Base-by-base conservation (phyloP, 1,284 basidiomycete genomes). In the Prillingera fragicola region DNA sequence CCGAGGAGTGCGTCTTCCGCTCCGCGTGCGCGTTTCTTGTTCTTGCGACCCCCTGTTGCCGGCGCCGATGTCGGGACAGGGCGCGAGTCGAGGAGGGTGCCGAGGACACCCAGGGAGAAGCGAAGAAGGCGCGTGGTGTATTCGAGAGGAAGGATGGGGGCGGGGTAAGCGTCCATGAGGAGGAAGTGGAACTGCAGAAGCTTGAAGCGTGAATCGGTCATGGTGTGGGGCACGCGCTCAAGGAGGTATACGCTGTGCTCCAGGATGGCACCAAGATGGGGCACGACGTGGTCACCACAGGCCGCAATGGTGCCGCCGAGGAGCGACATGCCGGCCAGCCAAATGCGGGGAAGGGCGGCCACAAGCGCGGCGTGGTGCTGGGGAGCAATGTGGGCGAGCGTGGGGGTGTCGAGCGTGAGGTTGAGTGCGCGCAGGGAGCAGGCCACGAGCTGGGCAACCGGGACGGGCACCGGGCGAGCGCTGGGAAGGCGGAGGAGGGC, bases 1-100 rank as follows among this genome's bases (percentile, higher is more conserved):
- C 78, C 81, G 60, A 92, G 81, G 8, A 86, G 71, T 55, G 85
- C 84, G 53, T 88, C 87, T 21, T 82, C 85, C 60, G 86, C 85
- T 40, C 78, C 82, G 25, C 82, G 77, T 15, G 78, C 77, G 31
- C 84, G 75, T 66, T 87, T 91, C 70, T 84, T 90, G 37, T 80
- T 79, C 56, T 81, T 81, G 60, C 42, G 33, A 2, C 36, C 40
- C 4, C 12, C 15, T 2, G 33, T 24, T n/a, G 24, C n/a, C 8
- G 23, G 21, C 5, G 21, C n/a, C 2, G 31, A 26, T 7, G 29
- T 38, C 15, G 41, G 18, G 15, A 46, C 35, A 13, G 42, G 38
- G 48, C 45, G 41, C 1, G 50, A 36, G 12, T 62, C 61, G 14
- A 67, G 50, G 7, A 63, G 32, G 9, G 53, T 48, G n/a, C 57